Conservation (phyloP, 2,329 filamentous ascomycete genomes). For the Teratosphaeriaceae sp. region DNA sequence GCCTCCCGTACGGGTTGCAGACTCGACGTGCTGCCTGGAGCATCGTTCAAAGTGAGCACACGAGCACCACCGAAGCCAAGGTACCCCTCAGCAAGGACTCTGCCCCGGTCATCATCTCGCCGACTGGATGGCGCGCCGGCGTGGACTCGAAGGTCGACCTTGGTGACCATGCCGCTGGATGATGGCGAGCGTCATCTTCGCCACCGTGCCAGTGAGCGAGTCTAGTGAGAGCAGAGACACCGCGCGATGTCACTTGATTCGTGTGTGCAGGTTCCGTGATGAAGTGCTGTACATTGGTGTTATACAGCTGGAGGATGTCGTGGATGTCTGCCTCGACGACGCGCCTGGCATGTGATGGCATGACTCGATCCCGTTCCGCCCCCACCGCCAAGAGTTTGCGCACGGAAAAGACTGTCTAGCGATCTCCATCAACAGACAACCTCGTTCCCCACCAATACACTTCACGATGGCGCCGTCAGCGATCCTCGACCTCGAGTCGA, state of each 20-base stretch:
- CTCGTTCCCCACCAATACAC: not conserved
- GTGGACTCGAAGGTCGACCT: slow-evolving; percentile 40
- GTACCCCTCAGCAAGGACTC: slow-evolving; percentile 36
- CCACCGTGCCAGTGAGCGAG: too few species aligned
- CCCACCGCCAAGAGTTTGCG: slow-evolving; percentile 2
- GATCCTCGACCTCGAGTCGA: slow-evolving; percentile 32
- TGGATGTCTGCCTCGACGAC: not conserved
- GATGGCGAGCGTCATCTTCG: too few species aligned
- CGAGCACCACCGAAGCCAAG: slow-evolving; percentile 27
- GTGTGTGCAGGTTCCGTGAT: too few species aligned
- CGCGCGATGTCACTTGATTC: too few species aligned
- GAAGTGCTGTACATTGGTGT: too few species aligned
- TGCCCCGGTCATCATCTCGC: slow-evolving; percentile 36
- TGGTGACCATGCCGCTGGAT: slow-evolving; percentile 11
- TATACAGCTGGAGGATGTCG: not conserved
- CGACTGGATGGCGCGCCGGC: slow-evolving; percentile 37
- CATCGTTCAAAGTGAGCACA: too few species aligned
- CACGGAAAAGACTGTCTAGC: not conserved
- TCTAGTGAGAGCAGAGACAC: too few species aligned
- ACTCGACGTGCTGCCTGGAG: too few species aligned
- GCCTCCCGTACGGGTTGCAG: too few species aligned
- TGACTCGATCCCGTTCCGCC: not conserved
- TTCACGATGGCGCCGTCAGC: slow-evolving; percentile 41
- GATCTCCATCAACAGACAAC: too few species aligned
- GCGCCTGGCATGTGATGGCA: not conserved